Conservation (phyloP, 805 yeast species). For the Barnettozyma populi region DNA sequence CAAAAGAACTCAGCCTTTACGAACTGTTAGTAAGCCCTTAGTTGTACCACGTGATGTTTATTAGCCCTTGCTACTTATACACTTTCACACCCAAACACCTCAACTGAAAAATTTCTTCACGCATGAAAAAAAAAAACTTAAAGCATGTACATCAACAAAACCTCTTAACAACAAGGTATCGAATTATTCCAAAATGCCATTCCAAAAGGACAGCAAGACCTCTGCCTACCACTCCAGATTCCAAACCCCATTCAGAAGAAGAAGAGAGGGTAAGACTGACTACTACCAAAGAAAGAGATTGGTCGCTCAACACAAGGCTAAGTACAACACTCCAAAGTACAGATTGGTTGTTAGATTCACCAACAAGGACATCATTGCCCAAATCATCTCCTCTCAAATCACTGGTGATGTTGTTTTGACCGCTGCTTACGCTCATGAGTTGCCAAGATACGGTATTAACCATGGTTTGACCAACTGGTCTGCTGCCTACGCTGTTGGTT, state of each 20-base stretch:
- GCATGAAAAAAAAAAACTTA: not conserved
- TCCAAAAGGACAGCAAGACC: conserved; percentile 66
- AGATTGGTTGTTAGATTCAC: conserved; percentile 99
- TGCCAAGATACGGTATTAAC: conserved; percentile 94
- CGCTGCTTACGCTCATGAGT: conserved; percentile 98
- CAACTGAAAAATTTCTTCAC: not conserved
- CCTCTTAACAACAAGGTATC: not conserved
- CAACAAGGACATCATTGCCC: conserved; percentile 98
- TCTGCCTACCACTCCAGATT: conserved; percentile 97
- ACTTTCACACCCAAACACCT: conserved; percentile 5
- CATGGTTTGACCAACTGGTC: conserved; percentile 99
- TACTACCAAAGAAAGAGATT: conserved; percentile 99
- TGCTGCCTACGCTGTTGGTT: conserved; percentile 99
- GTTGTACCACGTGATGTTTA: conserved; percentile 6
- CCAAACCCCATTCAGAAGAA: conserved; percentile 99
- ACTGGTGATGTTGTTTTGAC: conserved; percentile 94
- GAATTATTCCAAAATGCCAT: conserved; percentile 60
- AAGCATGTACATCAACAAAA: not conserved
- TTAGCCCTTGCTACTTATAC: not conserved
- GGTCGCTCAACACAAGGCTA: conserved; percentile 99
- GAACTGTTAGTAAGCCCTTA: not conserved
- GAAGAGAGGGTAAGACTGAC: conserved; percentile 99
- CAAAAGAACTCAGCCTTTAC: not conserved
- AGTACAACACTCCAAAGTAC: conserved; percentile 99
- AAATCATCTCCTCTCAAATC: conserved; percentile 93